phyloP scores from a whole-genome alignment of 345 rosid species.

The Ceriops tagal region DNA sequence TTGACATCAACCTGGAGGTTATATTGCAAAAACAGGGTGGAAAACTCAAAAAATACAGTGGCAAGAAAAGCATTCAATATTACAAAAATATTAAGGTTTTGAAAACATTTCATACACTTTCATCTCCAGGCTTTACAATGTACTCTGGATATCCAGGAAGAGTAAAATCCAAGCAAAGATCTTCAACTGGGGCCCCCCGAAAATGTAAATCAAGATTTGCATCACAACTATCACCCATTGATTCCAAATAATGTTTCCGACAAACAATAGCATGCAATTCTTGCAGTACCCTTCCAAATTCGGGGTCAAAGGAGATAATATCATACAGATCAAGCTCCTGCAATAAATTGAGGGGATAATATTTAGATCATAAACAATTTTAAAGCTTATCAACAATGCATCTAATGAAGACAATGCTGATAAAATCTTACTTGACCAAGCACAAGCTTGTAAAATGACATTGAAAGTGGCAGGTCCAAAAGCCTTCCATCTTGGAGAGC shows the following conservation, averaged over 20 bases:
- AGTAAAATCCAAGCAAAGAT: conserved; percentile 84
- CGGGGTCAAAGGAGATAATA: conserved; percentile 69
- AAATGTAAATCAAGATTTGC: conserved; percentile 47
- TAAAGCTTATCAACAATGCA: neutral
- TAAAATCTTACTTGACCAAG: conserved; percentile 73
- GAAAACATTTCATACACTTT: conserved; percentile 43
- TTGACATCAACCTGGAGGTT: conserved; percentile 65
- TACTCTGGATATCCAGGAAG: conserved; percentile 96
- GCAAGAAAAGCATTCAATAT: neutral
- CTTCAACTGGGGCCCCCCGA: conserved; percentile 67
- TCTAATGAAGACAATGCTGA: neutral
- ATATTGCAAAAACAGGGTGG: neutral
- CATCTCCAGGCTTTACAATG: conserved; percentile 73
- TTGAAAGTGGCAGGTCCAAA: conserved; percentile 78
- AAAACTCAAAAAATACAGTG: neutral
- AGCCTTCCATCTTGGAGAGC: conserved; percentile 99
- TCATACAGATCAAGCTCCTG: conserved; percentile 98
- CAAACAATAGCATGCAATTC: conserved; percentile 70
- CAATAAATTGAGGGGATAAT: conserved; percentile 14
- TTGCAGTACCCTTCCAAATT: conserved; percentile 82
- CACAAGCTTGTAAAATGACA: conserved; percentile 79
- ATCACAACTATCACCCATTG: conserved; percentile 31
- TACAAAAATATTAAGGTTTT: neutral
- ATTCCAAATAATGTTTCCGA: conserved; percentile 68
- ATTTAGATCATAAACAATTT: conserved; percentile 4